These are phyloP conservation scores for Chondrus crispus DNA, from an alignment of 23 red algal species.

Conservation along the genomic window DNA sequence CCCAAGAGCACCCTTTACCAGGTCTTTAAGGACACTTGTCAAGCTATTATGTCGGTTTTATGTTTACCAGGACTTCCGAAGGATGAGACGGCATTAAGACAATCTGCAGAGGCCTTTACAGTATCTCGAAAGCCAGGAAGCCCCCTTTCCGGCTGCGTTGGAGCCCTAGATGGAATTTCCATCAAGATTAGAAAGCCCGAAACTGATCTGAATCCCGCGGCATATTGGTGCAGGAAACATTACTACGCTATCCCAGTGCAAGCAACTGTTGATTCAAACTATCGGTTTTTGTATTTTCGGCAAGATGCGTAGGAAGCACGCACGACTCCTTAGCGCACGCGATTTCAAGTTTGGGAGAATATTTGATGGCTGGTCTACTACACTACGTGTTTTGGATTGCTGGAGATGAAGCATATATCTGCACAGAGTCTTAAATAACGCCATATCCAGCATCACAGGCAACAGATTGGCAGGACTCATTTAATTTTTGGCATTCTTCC, in stretches of 20 bases:
- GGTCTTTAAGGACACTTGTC: not conserved
- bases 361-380: not conserved
- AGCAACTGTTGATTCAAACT: not conserved
- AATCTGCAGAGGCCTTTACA: not conserved
- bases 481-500: no score
- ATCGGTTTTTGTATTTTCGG: slow-evolving; percentile 19
- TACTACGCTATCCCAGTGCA: not conserved
- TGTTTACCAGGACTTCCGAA: not conserved
- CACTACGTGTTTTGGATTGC: not conserved
- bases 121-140: not conserved
- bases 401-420: not conserved
- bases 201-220: not conserved
- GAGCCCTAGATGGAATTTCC: not conserved
- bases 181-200: not conserved
- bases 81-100: not conserved
- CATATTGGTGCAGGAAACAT: not conserved
- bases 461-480: no score
- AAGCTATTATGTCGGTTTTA: not conserved
- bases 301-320: not conserved
- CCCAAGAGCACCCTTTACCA: not conserved
- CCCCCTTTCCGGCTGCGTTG: not conserved
- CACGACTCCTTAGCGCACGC: not conserved
- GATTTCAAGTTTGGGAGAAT: not conserved
- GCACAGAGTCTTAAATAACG: no score
- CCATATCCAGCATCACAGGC: no score